Conservation (phyloP, 768 basidiomycete species). For the Suillus decipiens region DNA sequence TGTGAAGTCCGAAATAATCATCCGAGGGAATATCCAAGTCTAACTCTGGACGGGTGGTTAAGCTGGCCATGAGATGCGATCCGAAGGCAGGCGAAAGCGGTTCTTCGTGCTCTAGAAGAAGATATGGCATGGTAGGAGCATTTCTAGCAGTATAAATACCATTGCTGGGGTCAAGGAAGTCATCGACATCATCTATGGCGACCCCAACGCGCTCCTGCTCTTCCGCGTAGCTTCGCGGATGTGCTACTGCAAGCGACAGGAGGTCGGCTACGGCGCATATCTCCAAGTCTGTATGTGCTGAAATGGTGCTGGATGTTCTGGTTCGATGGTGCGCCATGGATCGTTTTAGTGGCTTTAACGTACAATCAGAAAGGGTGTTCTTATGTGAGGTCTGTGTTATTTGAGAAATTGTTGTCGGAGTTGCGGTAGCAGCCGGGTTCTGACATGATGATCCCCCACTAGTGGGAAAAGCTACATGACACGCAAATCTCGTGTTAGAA, state of each 20-base stretch:
- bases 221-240: slow-evolving; percentile 23
- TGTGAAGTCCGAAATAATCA: slow-evolving; percentile 26
- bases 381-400: slow-evolving; percentile 24
- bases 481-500: slow-evolving; percentile 26
- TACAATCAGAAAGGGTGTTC: slow-evolving; percentile 25
- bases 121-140: slow-evolving; percentile 18
- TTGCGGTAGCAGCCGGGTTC: slow-evolving; percentile 13
- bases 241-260: slow-evolving; percentile 38
- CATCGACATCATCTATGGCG: slow-evolving; percentile 32
- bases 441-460: slow-evolving; percentile 20
- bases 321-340: slow-evolving; percentile 25
- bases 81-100: slow-evolving; percentile 29
- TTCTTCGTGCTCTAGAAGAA: slow-evolving; percentile 35
- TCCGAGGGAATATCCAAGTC: slow-evolving; percentile 36
- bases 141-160: slow-evolving; percentile 13
- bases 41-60: slow-evolving; percentile 33
- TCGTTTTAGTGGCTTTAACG: slow-evolving; percentile 24
- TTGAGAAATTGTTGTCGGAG: slow-evolving; percentile 18
- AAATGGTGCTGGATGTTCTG: slow-evolving; percentile 45
- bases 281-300: slow-evolving; percentile 50
- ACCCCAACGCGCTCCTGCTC: slow-evolving; percentile 25
- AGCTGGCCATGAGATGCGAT: slow-evolving; percentile 17
- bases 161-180: slow-evolving; percentile 30
- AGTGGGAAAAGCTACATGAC: slow-evolving; percentile 24
- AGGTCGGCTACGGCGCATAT: slow-evolving; percentile 53